Base-by-base conservation (phyloP, 2,329 filamentous ascomycete species). In the Trichoderma arundinaceum region DNA sequence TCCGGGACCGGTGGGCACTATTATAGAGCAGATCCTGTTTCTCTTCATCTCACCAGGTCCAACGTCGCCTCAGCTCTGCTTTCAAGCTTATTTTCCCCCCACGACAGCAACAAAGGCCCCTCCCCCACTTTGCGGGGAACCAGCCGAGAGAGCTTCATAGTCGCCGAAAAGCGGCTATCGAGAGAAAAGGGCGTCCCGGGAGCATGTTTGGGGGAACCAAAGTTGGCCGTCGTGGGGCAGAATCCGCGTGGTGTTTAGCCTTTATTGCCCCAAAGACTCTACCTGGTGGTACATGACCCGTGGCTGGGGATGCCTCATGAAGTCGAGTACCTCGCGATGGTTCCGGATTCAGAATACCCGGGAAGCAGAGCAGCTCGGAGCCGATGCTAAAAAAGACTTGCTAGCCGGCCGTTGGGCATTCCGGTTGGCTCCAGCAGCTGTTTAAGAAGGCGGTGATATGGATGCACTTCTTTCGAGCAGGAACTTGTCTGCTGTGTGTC, bases 61-160 rank as follows among this genome's bases (percentile, higher is more conserved):
- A 33, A 41, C 33, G 15, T 19, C 46, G 35, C 19, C 46, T 52
- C 35, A 19, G 46, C 57, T 33, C 15, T 12, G 33, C 13, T 35
- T 33, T 44, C 48, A 62, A 35, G 28, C 59, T 32, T 22, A 22
- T 39, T 61, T 61, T 44, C 32, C 59, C 64, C 64, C 64, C 64
- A 66, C 64, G 59, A 56, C 22, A 49, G 28, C 22, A 49, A 10
- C 10, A 7, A 41, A n/a, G 35, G 48, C 53, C 44, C 53, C 38
- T 62, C 58, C 64, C 64, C 64, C 64, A 66, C 64, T 52, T 66
- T 66, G 64, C 64, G 64, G 64, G 59, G 64, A 74, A 75, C 69
- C 74, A 76, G 60, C 43, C 38, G 38, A 22, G 38, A 53, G 48
- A 41, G 38, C 38, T 53, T 44, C 48, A 44, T 53, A 22, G 59